phyloP scores from a whole-genome alignment of 371 early-diverging fungal species.

The Zychaea mexicana region DNA sequence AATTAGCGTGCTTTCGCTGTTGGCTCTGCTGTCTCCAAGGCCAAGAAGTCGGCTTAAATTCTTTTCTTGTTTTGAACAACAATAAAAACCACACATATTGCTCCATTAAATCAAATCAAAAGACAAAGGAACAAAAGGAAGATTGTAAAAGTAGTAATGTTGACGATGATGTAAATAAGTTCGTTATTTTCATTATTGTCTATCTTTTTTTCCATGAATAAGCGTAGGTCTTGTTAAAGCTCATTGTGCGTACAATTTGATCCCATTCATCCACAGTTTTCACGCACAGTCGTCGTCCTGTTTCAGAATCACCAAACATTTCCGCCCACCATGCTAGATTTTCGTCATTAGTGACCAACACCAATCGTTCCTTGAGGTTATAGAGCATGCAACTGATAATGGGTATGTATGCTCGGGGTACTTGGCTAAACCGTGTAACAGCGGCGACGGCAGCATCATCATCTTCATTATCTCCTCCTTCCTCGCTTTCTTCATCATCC shows the following conservation, averaged over 20 bases:
- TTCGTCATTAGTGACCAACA: constrained; percentile 52
- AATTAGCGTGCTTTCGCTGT: constrained; percentile 51
- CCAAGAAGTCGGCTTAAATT: constrained; percentile 36
- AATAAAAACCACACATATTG: constrained; percentile 3
- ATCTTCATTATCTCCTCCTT: constrained; percentile 1
- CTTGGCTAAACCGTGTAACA: constrained; percentile 21
- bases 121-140: background rate
- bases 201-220: constrained; percentile 31
- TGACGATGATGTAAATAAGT: too few relatives aligned
- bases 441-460: constrained; percentile 14
- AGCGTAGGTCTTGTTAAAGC: constrained; percentile 28
- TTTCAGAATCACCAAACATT: constrained; percentile 42
- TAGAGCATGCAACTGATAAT: constrained; percentile 50
- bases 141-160: too few relatives aligned
- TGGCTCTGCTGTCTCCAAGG: constrained; percentile 38
- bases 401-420: constrained; percentile 39
- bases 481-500: constrained; percentile 10
- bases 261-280: constrained; percentile 52
- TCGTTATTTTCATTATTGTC: background rate
- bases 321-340: constrained; percentile 53
- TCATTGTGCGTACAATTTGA: constrained; percentile 32
- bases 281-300: constrained; percentile 34
- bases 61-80: constrained; percentile 1
- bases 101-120: too few relatives aligned
- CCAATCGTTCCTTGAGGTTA: constrained; percentile 35